Conservation (phyloP, 306 rosid genomes). For the Trifolium repens region DNA sequence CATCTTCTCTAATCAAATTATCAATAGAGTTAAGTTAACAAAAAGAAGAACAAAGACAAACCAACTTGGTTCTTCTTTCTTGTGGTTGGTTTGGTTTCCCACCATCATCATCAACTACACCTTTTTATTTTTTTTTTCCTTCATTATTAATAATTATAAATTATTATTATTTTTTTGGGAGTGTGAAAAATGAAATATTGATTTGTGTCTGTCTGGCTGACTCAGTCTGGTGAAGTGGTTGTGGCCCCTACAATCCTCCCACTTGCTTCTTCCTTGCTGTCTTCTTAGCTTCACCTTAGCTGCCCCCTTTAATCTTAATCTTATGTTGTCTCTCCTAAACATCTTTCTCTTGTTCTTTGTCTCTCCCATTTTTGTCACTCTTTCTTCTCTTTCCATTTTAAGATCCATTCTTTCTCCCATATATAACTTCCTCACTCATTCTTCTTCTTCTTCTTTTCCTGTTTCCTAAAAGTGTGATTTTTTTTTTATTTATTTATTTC, state of each 20-base stretch:
- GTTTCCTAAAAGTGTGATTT: conserved; percentile 53
- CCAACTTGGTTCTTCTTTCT: conserved; percentile 40
- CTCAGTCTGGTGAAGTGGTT: conserved; percentile 48
- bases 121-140: conserved; percentile 4
- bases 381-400: conserved; percentile 36
- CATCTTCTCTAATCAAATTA: conserved; percentile 28
- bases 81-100: conserved; percentile 49
- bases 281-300: conserved; percentile 59
- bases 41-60: conserved; percentile 31
- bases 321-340: conserved; percentile 31
- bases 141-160: background rate
- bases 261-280: conserved; percentile 69
- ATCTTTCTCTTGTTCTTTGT: conserved; percentile 19
- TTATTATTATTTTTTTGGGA: conserved; percentile 41
- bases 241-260: conserved; percentile 84
- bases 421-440: conserved; percentile 40
- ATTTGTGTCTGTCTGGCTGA: conserved; percentile 35
- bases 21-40: background rate
- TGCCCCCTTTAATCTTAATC: conserved; percentile 44
- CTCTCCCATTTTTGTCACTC: conserved; percentile 44
- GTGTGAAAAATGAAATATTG: conserved; percentile 55
- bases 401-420: conserved; percentile 56
- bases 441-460: conserved; percentile 34
- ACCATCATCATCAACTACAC: conserved; percentile 43
- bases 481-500: background rate